Base-by-base conservation (phyloP, 2,329 filamentous ascomycete genomes). In the Gaeumannomyces sp. region DNA sequence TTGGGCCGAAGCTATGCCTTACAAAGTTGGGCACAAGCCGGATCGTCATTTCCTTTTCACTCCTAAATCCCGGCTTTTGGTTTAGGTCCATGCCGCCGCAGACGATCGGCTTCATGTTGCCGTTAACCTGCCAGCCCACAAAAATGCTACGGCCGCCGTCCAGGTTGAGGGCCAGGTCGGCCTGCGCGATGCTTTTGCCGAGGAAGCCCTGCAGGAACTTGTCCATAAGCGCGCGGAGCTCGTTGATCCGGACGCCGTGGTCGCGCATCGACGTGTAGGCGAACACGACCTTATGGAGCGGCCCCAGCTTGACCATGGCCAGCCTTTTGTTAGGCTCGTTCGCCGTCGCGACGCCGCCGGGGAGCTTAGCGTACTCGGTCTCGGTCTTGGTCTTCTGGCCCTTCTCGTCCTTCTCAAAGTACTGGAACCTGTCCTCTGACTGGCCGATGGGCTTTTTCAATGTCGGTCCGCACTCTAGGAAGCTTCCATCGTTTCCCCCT, bases 91-190 rank as follows among this genome's bases (percentile, higher is more conserved):
- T 35, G 33, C 11, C 11, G 4, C 33, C 33, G 33, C 33, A 35
- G 3, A 61, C n/a, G 31, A 61, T 31, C 10, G 25, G 35, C 59
- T 38, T n/a, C 31, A 25, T 31, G 13, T 2, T 6, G 8, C 59
- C 33, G 8, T 19, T 5, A 11, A 14, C 19, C 33, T 61, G 59
- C 31, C 35, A 61, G 29, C 59, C 33, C 31, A 61, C 19, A 35
- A 61, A 61, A 33, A 61, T 38, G 31, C 59, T 60, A 13, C 38
- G 6, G 59, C 59, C 59, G 59, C 59, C 59, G 31, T 60, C 59
- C 22, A 60, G 31, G 59, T 60, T 60, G n/a, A 60, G 31, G 33
- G 59, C 59, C 22, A 60, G 7, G 19, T 10, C 25, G 8, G 59
- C 25, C n/a, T 38, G 22, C n/a, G 22, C 33, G 11, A 60, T 25